Base-by-base conservation (phyloP, 2,329 filamentous ascomycete genomes). In the Fusarium cicatricum region DNA sequence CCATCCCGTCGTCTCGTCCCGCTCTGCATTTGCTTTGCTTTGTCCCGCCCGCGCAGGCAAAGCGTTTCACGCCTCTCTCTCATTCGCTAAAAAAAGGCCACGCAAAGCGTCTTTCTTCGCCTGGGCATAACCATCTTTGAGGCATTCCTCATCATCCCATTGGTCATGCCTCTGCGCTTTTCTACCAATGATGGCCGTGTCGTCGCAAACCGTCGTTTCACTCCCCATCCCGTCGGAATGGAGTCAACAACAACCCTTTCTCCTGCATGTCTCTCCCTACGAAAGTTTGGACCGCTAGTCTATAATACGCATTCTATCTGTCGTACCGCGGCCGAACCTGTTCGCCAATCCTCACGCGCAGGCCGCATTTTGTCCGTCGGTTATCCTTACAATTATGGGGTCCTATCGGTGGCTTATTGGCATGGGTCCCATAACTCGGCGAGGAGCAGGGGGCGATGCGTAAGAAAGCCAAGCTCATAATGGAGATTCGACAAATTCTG, bases 321-420 rank as follows among this genome's bases (percentile, higher is more conserved):
- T 45, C 40, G 42, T 52, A 34, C 51, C 56, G 44, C 56, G 51
- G 34, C 52, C 52, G 49, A 63, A 64, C 60, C 52, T 37, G 59
- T 66, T 68, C 64, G 62, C 66, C 62, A 64, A 66, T 68, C 62
- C 62, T 64, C 52, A 21, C 26, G 44, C 31, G 31, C 52, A 50
- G 39, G 33, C 43, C 52, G 52, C 52, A 52, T 55, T 54, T 57
- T 52, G 54, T 51, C 56, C 57, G 40, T 59, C 49, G 55, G 47
- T 46, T 50, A 33, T 50, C 41, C 51, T 26, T 37, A 53, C 51
- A 52, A 44, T 55, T 56, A 55, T 46, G 55, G 54, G 46, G 58
- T 37, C 32, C 32, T 26, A 26, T 52, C 43, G 38, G 32, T 45
- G 34, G 44, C 41, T 65, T 52, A 69, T 66, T 44, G 60, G 43